Percentiles rank a stretch among this genome's conserved stretches.
phyloP scores from a whole-genome alignment of 2,329 filamentous ascomycete species.

The Aspergillus nomiae region DNA sequence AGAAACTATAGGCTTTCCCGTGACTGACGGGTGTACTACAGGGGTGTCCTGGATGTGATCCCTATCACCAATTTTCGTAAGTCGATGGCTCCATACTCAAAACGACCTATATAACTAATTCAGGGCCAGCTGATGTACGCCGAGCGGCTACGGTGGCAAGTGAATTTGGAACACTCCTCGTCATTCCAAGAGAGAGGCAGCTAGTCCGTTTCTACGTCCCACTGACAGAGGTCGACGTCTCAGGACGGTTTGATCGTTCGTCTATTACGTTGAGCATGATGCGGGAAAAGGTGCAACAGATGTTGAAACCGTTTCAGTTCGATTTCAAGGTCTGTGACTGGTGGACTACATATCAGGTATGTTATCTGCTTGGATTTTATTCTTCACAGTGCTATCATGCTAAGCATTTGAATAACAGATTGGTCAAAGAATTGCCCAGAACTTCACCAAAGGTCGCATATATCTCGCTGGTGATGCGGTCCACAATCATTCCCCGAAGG shows the following conservation, averaged over 20 bases:
- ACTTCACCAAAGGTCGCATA: constrained; percentile 11
- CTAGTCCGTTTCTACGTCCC: constrained; percentile 14
- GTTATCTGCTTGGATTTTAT: not conserved
- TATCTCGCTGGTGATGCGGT: constrained; percentile 14
- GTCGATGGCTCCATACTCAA: not conserved
- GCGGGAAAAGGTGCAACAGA: constrained; percentile 7
- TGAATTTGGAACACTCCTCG: constrained; percentile 62
- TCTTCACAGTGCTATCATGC: not conserved
- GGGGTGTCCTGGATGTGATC: constrained; percentile 52
- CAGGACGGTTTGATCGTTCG: constrained; percentile 7
- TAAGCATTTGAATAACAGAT: constrained; percentile 1
- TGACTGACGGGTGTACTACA: not conserved
- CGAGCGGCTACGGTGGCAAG: constrained; percentile 53
- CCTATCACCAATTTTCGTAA: constrained; percentile 56
- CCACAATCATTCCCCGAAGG: constrained; percentile 16
- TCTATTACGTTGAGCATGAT: constrained; percentile 11
- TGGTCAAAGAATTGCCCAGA: constrained; percentile 13
- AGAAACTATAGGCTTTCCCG: too few relatives aligned
- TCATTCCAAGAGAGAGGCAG: constrained; percentile 61
- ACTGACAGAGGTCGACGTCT: constrained; percentile 6
- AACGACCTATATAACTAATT: constrained; percentile 8
- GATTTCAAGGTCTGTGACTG: constrained; percentile 16
- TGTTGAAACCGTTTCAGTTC: constrained; percentile 10
- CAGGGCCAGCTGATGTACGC: constrained; percentile 53
- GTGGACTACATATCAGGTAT: constrained; percentile 16